Base-by-base conservation (phyloP, 768 basidiomycete species). In the Suillus lakei region DNA sequence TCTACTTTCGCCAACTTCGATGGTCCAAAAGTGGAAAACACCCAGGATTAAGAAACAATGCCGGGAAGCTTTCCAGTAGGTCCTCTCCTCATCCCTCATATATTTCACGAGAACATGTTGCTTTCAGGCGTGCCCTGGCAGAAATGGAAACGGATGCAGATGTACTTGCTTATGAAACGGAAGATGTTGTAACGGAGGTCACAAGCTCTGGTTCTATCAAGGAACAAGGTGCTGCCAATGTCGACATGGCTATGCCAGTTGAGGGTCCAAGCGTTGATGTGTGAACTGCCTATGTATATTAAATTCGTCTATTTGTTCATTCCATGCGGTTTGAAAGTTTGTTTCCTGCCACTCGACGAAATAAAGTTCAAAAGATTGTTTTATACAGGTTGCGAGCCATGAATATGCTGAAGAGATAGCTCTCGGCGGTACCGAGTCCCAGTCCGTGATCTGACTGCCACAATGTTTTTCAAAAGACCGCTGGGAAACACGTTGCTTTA, bases 11-110 rank as follows among this genome's bases (percentile, higher is more conserved):
- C 76, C 77, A 0, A 79, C 77, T 1, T 87, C 84, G 18, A 77
- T 77, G 66, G 77, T 80, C 65, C 88, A 92, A 73, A 82, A 82
- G 64, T 92, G 89, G 85, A 91, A 87, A 73, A 83, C 79, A 26
- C 61, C 78, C 1, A 78, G 76, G 39, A 79, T 84, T 23, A 82
- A 85, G 56, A 79, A 83, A 16, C 83, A 83, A n/a, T 89, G 89
- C 70, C 83, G 86, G 28, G 82, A 83, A 46, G 89, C 90, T 3
- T 93, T 82, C 70, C 76, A 81, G 91, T 90, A 69, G 58, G 88
- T 81, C 16, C 15, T n/a, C 16, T 41, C 32, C 36, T 28, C 5
- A 26, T 59, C 26, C 5, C 28, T 50, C 23, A 28, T 39, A 26
- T 32, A 15, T 4, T 56, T 53, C 36, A 38, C 9, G 60, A 51